A percentile compares a stretch with the other conserved stretches of the same genome.
These are phyloP conservation scores for Paramecium sexaurelia DNA, from an alignment of 73 alveolate genomes.

Conservation along the genomic window DNA sequence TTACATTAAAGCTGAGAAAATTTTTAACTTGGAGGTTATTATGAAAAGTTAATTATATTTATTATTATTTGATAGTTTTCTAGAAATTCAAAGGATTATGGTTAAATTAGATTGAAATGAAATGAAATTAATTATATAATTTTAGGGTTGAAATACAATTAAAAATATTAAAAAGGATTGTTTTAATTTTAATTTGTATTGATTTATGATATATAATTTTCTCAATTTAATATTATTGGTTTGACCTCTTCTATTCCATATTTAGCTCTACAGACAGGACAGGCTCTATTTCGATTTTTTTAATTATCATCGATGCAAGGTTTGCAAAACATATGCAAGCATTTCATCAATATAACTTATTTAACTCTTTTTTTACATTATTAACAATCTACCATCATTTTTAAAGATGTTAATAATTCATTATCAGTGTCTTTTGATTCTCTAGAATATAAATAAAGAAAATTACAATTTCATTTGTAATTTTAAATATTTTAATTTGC, in stretches of 20 bases:
- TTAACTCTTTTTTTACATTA: slow-evolving; percentile 42
- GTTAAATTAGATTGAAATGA: too few relatives aligned
- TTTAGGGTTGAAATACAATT: too few relatives aligned
- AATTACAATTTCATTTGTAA: background rate
- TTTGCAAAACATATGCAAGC: slow-evolving; percentile 45
- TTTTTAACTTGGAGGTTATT: too few relatives aligned
- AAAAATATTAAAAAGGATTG: too few relatives aligned
- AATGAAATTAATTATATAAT: too few relatives aligned
- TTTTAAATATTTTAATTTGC: background rate
- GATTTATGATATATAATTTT: background rate
- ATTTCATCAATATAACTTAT: slow-evolving; percentile 9
- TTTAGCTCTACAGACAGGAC: slow-evolving; percentile 51
- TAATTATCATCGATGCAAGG: slow-evolving; percentile 38
- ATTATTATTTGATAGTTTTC: too few relatives aligned
- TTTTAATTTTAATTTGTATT: too few relatives aligned
- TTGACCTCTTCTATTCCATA: slow-evolving; percentile 36
- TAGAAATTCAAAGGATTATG: too few relatives aligned
- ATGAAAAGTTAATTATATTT: too few relatives aligned
- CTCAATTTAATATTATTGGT: slow-evolving; percentile 6
- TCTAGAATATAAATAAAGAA: background rate
- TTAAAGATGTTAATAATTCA: slow-evolving; percentile 10
- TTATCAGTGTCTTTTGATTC: background rate
- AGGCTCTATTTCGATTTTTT: slow-evolving; percentile 48
- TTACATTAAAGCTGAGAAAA: too few relatives aligned
- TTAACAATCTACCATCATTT: slow-evolving; percentile 39